Base-by-base conservation (phyloP, 2,329 filamentous ascomycete genomes). In the Coniochaeta sp. region DNA sequence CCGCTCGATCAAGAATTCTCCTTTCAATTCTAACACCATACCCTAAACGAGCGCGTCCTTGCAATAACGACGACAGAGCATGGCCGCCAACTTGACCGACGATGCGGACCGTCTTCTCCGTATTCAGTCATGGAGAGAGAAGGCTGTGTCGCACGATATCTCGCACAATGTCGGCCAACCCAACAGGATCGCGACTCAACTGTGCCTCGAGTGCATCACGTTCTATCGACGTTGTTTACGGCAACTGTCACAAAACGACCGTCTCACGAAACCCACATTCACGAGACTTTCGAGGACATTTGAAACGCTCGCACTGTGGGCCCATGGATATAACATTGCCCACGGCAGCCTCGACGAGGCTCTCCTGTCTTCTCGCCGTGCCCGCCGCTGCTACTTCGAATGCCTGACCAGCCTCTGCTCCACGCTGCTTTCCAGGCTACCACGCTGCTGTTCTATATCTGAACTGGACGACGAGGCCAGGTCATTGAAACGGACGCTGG, bases 101-200 rank as follows among this genome's bases (percentile, higher is more conserved):
- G 38, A 26, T 16, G n/a, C n/a, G 3, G 38, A 42, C 38, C 38
- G 38, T 22, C 38, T 24, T 42, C 18, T 42, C 12, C 38, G 20
- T 18, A 48, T 48, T 14, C 45, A 48, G 45, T 16, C n/a, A n/a
- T 48, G 45, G 45, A 6, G 45, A 20, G 45, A 48, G 26, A 30
- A 28, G 45, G 26, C 28, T 31, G n/a, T 22, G 18, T 28, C 26
- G 45, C 45, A 28, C 4, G 27, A n/a, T 48, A 9, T n/a, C 10
- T 10, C 4, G 4, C 20, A 24, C 5, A 24, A 42, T n/a, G n/a
- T n/a, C n/a, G n/a, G n/a, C n/a, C n/a, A n/a, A n/a, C n/a, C n/a
- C 28, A 30, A 24, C 14, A 18, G 45, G 22, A 16, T 42, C 18
- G 38, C 20, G 26, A 42, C 38, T 4, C 45, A 20, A 30, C 24